These are phyloP conservation scores for Eimeria sp. DNA, from an alignment of 169 alveolate genomes.

Conservation along the genomic window DNA sequence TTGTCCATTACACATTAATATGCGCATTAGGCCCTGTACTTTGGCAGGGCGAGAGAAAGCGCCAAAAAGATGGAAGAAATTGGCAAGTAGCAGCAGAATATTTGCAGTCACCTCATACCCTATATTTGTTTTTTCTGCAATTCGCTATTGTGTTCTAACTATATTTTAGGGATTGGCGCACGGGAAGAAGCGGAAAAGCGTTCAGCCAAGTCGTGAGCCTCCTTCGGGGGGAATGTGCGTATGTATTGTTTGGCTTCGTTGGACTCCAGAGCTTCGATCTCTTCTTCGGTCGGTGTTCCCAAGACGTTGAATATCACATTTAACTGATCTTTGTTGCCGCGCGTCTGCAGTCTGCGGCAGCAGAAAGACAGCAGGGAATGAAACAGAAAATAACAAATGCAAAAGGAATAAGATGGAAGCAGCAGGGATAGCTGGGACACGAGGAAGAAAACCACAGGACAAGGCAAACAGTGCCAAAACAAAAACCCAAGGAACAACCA, in stretches of 20 bases:
- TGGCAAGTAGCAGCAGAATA: too few species aligned
- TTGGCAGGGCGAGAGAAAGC: not conserved
- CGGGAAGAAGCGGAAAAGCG: slow-evolving; percentile 93
- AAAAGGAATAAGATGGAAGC: not conserved
- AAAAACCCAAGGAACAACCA: too few species aligned
- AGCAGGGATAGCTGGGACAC: not conserved
- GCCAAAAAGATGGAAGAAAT: not conserved
- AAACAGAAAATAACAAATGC: too few species aligned
- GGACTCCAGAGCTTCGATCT: slow-evolving; percentile 92
- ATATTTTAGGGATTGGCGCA: not conserved
- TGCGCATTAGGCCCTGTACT: not conserved
- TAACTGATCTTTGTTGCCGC: slow-evolving; percentile 97
- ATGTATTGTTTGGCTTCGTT: slow-evolving; percentile 93
- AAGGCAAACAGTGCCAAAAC: too few species aligned
- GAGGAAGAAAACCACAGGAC: too few species aligned
- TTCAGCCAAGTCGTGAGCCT: slow-evolving; percentile 89
- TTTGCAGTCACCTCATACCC: not conserved
- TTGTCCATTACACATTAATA: not conserved
- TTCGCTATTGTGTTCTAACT: not conserved
- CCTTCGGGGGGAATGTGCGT: slow-evolving; percentile 90
- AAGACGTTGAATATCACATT: slow-evolving; percentile 97
- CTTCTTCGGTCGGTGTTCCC: slow-evolving; percentile 99
- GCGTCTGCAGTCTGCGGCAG: slow-evolving; percentile 86
- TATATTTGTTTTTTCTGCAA: not conserved
- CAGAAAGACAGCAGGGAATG: too few species aligned